Base-by-base conservation (phyloP, 2,329 filamentous ascomycete genomes). In the Byssochlamys sp. region DNA sequence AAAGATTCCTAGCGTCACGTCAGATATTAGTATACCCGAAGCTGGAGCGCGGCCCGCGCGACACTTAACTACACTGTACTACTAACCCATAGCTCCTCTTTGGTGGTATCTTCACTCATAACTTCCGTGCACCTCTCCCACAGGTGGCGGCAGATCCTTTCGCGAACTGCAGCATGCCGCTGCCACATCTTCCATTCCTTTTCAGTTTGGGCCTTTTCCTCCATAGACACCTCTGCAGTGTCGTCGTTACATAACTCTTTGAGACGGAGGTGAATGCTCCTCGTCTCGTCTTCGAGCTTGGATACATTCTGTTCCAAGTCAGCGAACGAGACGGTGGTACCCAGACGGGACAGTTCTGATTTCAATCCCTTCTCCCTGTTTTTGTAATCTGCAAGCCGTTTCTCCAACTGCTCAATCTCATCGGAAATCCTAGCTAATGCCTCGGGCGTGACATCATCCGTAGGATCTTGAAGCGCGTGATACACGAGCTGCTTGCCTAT, bases 401-500 rank as follows among this genome's bases (percentile, higher is more conserved):
- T 70, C 55, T 76, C 75, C 11, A 84, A 73, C 35, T 68, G 60
- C 10, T 72, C 67, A 59, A 81, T 81, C 31, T 76, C 70, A n/a
- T 70, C 62, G 56, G 82, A 78, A 62, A 84, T 75, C 14, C 71
- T 69, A 48, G 75, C 71, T 49, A 84, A 75, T 52, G 78, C 69
- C 57, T 80, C 77, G 6, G 79, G 72, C 2, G 76, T 76, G 51
- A 72, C 69, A 27, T 77, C 74, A 48, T 82, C 77, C 12, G 75
- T 69, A 39, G 79, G 72, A 57, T 81, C 76, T 76, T 86, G 72
- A 24, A 76, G 57, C 35, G 78, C 75, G 68, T 86, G 83, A 66
- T 85, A 86, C 59, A 86, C 82, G 45, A 78, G 74, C 64, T 85
- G 83, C 70, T 85, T 86, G 24, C 83, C 83, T 82, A 60, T 59